Evolutionary conservation across 129 eudicot genomes (phyloP).

Genomic region (Tagetes patula): DNA sequence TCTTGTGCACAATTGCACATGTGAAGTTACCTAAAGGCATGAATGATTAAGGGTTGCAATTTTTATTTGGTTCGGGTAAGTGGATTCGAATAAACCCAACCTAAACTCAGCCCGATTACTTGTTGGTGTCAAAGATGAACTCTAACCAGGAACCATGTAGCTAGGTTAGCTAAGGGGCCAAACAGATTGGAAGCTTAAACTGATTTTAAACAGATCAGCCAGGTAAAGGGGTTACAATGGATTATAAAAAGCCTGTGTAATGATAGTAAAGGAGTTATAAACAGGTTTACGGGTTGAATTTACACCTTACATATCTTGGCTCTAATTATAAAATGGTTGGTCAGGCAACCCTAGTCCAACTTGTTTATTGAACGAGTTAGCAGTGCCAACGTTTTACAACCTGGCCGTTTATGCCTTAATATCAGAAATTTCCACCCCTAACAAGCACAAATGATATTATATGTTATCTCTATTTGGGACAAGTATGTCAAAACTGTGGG

Average conservation of each 20-base stretch:
- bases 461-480: conserved; percentile 1
- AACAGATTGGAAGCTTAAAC: neutral
- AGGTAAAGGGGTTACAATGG: neutral
- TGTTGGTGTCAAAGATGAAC: neutral
- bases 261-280: neutral
- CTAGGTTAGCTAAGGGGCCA: neutral
- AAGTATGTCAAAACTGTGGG: neutral
- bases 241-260: neutral
- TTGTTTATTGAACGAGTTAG: neutral
- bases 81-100: neutral
- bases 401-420: neutral
- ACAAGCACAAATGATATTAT: neutral
- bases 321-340: neutral
- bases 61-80: neutral
- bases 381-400: neutral
- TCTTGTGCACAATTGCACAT: conserved; percentile 17
- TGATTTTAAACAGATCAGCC: neutral
- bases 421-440: neutral
- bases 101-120: neutral
- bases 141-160: neutral
- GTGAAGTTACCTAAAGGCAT: neutral
- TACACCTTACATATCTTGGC: neutral
- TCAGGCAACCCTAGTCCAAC: neutral
- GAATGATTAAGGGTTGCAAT: neutral
- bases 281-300: neutral